A percentile compares a stretch with the other conserved stretches of the same genome.
These are phyloP conservation scores for Solanum aculeatissimum DNA, from an alignment of 305 asterid species.

Conservation along the genomic window DNA sequence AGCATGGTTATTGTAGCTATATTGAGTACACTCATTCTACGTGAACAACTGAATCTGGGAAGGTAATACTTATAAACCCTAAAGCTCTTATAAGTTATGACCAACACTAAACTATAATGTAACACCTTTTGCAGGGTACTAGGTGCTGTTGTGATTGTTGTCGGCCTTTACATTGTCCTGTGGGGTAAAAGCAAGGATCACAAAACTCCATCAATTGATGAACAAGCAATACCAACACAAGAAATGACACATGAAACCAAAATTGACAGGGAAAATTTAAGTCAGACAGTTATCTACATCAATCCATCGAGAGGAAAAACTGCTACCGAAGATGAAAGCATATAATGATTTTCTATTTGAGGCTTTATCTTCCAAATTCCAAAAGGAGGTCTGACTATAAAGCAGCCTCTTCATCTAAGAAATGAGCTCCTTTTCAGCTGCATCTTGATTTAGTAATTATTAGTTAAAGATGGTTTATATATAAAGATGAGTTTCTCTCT, in stretches of 20 bases:
- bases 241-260: conserved; percentile 11
- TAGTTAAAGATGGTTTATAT: neutral
- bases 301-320: conserved; percentile 11
- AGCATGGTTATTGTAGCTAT: conserved; percentile 83
- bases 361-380: neutral
- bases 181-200: conserved; percentile 83
- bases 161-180: conserved; percentile 82
- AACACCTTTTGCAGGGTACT: conserved; percentile 37
- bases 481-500: neutral
- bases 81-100: neutral
- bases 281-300: conserved; percentile 21
- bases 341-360: neutral
- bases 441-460: neutral
- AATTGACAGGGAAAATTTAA: neutral
- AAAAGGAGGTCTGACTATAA: neutral
- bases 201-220: conserved; percentile 15
- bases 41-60: conserved; percentile 68
- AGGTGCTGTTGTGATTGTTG: conserved; percentile 65
- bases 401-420: neutral
- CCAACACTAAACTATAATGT: neutral
- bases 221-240: conserved; percentile 19
- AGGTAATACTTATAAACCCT: conserved; percentile 33
- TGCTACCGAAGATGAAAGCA: conserved; percentile 8
- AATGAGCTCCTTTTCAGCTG: neutral
- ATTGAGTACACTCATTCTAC: conserved; percentile 67